Evolutionary conservation across 208 protist species (phyloP).

Genomic region (Acanthamoeba castellanii): DNA sequence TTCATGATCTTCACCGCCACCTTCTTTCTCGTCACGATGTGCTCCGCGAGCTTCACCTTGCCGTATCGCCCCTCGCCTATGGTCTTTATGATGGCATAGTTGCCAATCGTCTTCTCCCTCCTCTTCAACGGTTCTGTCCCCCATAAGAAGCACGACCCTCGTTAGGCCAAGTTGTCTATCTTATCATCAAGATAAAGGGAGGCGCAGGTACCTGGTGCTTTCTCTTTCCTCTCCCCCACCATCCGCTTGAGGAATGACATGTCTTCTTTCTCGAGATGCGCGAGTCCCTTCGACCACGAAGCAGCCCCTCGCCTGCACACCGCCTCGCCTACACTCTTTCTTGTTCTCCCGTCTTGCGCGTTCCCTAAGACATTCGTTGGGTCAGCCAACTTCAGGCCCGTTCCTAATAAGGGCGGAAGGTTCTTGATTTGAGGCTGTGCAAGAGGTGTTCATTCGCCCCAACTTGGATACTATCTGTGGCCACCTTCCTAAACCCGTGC

Average conservation of each 20-base stretch:
- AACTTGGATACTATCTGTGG: too few relatives aligned
- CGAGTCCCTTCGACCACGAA: background rate
- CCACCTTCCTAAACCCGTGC: too few relatives aligned
- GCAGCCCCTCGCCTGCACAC: background rate
- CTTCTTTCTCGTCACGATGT: conserved; percentile 69
- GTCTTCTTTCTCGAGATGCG: background rate
- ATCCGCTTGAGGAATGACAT: conserved; percentile 47
- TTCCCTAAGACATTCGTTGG: too few relatives aligned
- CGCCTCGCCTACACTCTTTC: background rate
- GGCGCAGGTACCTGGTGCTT: background rate
- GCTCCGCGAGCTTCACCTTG: conserved; percentile 70
- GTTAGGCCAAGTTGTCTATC: background rate
- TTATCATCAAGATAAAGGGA: background rate
- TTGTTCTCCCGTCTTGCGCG: too few relatives aligned
- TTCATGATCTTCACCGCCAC: conserved; percentile 86
- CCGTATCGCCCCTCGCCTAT: conserved; percentile 75
- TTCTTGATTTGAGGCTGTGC: too few relatives aligned
- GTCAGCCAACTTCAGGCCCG: too few relatives aligned
- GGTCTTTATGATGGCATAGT: conserved; percentile 70
- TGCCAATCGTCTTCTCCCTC: conserved; percentile 69
- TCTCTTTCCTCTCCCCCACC: conserved; percentile 33
- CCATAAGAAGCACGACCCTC: background rate
- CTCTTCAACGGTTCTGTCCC: conserved; percentile 63
- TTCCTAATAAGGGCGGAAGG: background rate
- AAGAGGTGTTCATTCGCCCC: too few relatives aligned